These are phyloP conservation scores for Saprolegnia parasitica DNA, from an alignment of 352 stramenopile genomes.

Conservation along the genomic window DNA sequence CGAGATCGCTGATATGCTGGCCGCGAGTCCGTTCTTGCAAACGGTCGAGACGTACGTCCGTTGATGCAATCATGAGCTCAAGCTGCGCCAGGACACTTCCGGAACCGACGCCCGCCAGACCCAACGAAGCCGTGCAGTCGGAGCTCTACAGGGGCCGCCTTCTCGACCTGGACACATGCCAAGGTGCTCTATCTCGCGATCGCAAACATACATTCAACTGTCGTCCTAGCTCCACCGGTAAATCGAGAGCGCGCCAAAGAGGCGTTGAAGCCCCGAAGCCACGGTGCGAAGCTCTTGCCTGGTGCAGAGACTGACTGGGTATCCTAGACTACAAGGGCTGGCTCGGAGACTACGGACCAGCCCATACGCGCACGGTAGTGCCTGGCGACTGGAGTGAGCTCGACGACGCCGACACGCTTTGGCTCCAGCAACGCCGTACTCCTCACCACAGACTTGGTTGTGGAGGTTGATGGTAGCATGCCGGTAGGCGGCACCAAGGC, in stretches of 20 bases:
- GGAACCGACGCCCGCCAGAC: neutral
- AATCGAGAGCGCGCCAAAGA: constrained; percentile 38
- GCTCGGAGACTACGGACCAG: constrained; percentile 65
- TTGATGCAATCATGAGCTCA: constrained; percentile 19
- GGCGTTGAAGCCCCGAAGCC: constrained; percentile 32
- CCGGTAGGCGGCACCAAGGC: constrained; percentile 19
- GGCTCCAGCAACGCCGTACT: constrained; percentile 10
- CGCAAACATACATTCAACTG: neutral
- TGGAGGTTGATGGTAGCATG: constrained; percentile 33
- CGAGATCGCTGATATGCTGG: constrained; percentile 80
- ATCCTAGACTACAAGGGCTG: constrained; percentile 60
- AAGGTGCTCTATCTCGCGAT: neutral
- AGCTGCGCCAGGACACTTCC: neutral
- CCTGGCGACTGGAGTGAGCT: constrained; percentile 43
- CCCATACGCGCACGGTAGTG: constrained; percentile 66
- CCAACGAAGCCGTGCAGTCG: constrained; percentile 40
- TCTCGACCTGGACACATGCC: no score
- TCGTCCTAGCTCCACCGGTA: constrained; percentile 41
- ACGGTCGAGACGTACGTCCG: constrained; percentile 29
- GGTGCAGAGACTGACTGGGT: neutral
- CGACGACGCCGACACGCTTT: constrained; percentile 26
- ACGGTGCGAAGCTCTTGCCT: neutral
- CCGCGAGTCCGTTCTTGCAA: constrained; percentile 69
- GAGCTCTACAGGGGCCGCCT: constrained; percentile 47
- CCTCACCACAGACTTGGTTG: neutral